Evolutionary conservation across 441 rosid species (phyloP), one percentile per base, ranked within the genome.

Genomic region (Viola pubescens): DNA sequence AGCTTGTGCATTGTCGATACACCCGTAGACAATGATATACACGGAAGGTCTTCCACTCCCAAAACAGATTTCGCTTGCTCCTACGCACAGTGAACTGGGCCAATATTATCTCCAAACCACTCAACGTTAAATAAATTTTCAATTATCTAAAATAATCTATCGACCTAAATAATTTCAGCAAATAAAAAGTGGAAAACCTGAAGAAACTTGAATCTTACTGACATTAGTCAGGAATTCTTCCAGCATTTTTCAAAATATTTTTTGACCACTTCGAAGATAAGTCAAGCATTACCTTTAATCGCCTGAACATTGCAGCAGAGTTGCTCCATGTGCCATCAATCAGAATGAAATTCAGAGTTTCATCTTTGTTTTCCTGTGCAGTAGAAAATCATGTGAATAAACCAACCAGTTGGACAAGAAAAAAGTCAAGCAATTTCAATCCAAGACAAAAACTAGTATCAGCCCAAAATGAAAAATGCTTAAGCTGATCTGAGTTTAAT

Each of bases 271-370:
- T 43, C 2, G 46, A 43, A 8, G n/a, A 39, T 1, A 44, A 44
- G 4, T 50, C 19, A 1, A 7, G 37, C 7, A 60, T 43, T 68
- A 87, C 97, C 91, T 85, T 87, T 43, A 91, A 63, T 44, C 98
- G 97, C 71, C 75, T 84, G 80, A 87, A 81, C 98, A 87, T 89
- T 57, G 97, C 94, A 56, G 88, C 86, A 60, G 97, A 87, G 66
- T 92, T 92, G 80, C 81, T 92, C 97, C 98, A 92, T 41, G 98
- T 89, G 37, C 97, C 97, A 64, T 92, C 98, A 66, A 89, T 82
- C 75, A 92, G 66, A 74, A 86, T 65, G 66, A 89, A 84, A 75
- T 92, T 79, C 63, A 86, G 59, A 70, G 81, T 67, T 75, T 57
- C 58, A 54, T 75, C 79, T 70, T 66, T 77, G 54, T 73, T 73